Evolutionary conservation across 1,284 basidiomycete species (phyloP).

Genomic region (Cutaneotrichosporon cutaneum): DNA sequence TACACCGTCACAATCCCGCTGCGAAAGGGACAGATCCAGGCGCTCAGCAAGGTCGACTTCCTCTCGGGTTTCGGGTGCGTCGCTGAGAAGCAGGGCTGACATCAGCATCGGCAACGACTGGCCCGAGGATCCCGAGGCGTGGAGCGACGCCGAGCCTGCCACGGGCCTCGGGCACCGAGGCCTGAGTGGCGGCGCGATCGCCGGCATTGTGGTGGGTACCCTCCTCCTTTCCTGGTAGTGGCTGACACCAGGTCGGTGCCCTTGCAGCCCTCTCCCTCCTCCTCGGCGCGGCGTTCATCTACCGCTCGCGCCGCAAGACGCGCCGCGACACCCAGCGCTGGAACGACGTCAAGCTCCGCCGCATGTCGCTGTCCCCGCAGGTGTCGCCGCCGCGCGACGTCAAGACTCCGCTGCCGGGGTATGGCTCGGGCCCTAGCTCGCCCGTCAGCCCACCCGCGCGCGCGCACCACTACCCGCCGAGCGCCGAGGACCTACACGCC

Average conservation of each 20-base stretch:
- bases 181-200: conserved; percentile 6
- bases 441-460: background rate
- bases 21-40: background rate
- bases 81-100: background rate
- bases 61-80: background rate
- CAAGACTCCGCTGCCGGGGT: background rate
- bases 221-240: background rate
- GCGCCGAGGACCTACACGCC: background rate
- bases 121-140: background rate
- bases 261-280: background rate
- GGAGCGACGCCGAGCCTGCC: background rate
- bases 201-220: conserved; percentile 2
- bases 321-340: background rate
- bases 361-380: background rate
- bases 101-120: background rate
- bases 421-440: background rate
- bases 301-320: background rate
- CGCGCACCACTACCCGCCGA: background rate
- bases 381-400: conserved; percentile 1
- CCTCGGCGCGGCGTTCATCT: background rate
- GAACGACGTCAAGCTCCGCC: conserved; percentile 1
- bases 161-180: background rate
- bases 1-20: background rate
- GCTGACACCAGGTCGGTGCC: conserved; percentile 1
- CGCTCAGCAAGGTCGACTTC: background rate